Base-by-base conservation (phyloP, 163 green algal genomes). In the Trebouxiophyceae sp. region DNA sequence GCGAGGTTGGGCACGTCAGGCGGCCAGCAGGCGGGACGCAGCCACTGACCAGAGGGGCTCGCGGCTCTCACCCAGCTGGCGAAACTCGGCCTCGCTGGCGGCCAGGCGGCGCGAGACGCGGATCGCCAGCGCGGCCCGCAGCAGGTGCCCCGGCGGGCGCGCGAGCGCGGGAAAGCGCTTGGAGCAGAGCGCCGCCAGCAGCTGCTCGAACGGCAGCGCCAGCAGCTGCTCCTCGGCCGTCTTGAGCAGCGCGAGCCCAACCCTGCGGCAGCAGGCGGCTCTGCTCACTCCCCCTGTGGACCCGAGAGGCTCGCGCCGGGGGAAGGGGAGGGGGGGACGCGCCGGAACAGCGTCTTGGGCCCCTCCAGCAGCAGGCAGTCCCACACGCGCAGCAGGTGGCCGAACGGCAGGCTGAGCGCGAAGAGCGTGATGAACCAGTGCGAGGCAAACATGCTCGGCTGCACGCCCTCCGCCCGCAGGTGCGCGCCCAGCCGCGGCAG, bases 371-470 rank as follows among this genome's bases (percentile, higher is more conserved):
- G 60, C 50, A 93, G 88, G 19, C 89, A 63, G 66, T 95, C 88
- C 88, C 88, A 95, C 30, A 93, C 66, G 6, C 88, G 71, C 59
- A 94, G 71, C 62, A 93, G 79, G 66, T 92, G 80, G 32, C 74
- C 65, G 62, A 94, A 91, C 5, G 87, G 89, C 66, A 96, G 73
- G 28, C 61, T 84, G 79, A 95, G 95, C 3, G 83, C 76, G 70
- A 91, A 96, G 4, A 91, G 63, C 24, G 88, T 95, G 69, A 93
- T 91, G 80, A 96, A 96, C 89, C 89, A 96, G 75, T 94, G 84
- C 26, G 74, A 86, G 66, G 73, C 84, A 67, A 83, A 96, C 82
- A 96, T 89, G 61, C 45, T 77, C 0, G 84, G 79, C n/a, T 80
- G 75, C 32, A 89, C 71, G 16, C 76, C 78, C 73, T 87, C 74